Evolutionary conservation across 805 yeast species (phyloP).

Genomic region (Candida corydali): DNA sequence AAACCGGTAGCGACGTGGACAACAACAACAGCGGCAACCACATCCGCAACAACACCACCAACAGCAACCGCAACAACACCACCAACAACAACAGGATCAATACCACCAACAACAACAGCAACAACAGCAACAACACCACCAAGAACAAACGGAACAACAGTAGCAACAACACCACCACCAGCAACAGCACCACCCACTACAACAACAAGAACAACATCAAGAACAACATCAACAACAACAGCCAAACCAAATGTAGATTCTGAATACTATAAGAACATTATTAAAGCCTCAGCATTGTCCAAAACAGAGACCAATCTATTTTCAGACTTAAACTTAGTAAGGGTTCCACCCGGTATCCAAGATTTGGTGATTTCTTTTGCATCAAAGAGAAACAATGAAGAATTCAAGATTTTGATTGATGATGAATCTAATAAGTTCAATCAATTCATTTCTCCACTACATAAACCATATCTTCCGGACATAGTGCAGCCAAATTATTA

Average conservation of each 20-base stretch:
- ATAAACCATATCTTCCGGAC: constrained; percentile 33
- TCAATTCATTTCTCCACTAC: constrained; percentile 24
- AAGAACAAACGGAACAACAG: too few species aligned
- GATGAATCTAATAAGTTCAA: constrained; percentile 14
- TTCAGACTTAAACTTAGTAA: constrained; percentile 29
- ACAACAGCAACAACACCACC: too few species aligned
- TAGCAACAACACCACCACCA: constrained; percentile 46
- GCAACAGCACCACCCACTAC: constrained; percentile 54
- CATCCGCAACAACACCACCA: too few species aligned
- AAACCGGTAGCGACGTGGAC: neutral
- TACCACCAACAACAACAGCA: too few species aligned
- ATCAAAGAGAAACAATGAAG: constrained; percentile 25
- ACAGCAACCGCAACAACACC: too few species aligned
- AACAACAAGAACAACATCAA: constrained; percentile 50
- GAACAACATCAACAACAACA: constrained; percentile 49
- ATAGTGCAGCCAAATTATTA: constrained; percentile 14
- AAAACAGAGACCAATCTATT: constrained; percentile 30
- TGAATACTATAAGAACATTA: constrained; percentile 19
- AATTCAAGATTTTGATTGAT: constrained; percentile 21
- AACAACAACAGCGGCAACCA: too few species aligned
- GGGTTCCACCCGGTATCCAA: constrained; percentile 41
- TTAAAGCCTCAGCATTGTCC: constrained; percentile 27
- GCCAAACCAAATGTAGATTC: constrained; percentile 6
- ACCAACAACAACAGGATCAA: too few species aligned
- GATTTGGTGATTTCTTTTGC: constrained; percentile 36